Evolutionary conservation across 768 basidiomycete genomes (phyloP), one percentile per base, ranked within the genome.

Genomic region (Mycena galericulata): DNA sequence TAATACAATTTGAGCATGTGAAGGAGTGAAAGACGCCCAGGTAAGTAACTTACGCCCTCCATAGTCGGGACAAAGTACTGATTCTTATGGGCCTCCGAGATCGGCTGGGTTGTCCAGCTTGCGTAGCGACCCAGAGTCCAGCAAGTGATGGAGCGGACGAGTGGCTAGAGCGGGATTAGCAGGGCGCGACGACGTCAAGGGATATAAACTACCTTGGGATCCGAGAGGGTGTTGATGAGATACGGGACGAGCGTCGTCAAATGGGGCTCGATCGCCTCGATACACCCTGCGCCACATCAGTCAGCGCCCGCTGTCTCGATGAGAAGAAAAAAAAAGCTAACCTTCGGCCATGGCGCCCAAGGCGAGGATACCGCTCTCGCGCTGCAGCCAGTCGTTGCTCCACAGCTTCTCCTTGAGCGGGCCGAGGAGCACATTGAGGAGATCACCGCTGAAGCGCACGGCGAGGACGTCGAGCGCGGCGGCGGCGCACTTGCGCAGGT

Each of bases 101-200:
- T 84, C 29, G 89, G 87, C 76, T 92, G 90, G n/a, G 94, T 95
- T 73, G 93, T 95, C 98, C 98, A 99, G 75, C 93, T 95, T 34
- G 97, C 95, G 80, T 99, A 99, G 56, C 98, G 92, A 18, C 98
- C 97, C n/a, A 99, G 86, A 0, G 97, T 98, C 98, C 98, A 99
- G 79, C 98, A 99, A 18, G 97, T 96, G 75, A 99, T 99, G 3
- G 98, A 98, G 64, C 98, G 92, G 11, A 99, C 95, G 43, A 99
- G 92, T 22, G 98, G 97, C 56, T 67, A 50, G 8, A 26, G 22
- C 22, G 22, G 4, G 27, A 40, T 56, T 26, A 38, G 27, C n/a
- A 43, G 40, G 14, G 27, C 22, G 12, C 38, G 26, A 17, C n/a
- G 22, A 17, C 34, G 22, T n/a, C 14, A 20, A 26, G n/a, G 24